These are phyloP conservation scores for Lentinus polychrous DNA, from an alignment of 1,284 basidiomycete species.

Conservation along the genomic window DNA sequence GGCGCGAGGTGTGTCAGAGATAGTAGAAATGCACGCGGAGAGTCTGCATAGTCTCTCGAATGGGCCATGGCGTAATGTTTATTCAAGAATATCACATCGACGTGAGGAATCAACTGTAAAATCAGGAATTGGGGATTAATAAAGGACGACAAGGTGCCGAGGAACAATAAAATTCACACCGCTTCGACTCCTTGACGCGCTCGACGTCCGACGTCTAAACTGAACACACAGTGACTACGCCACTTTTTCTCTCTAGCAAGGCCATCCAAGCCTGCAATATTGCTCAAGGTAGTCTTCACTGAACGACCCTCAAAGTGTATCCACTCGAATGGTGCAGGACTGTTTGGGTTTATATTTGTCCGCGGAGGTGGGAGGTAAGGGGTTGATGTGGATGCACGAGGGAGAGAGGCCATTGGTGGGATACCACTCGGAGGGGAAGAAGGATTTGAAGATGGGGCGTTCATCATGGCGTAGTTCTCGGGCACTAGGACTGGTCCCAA, in stretches of 20 bases:
- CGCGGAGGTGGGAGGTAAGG: slow-evolving; percentile 29
- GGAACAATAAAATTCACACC: slow-evolving; percentile 34
- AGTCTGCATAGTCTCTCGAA: slow-evolving; percentile 48
- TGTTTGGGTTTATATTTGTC: slow-evolving; percentile 32
- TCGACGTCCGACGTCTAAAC: slow-evolving; percentile 64
- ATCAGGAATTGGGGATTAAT: not conserved
- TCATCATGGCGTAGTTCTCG: slow-evolving; percentile 52
- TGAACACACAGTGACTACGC: slow-evolving; percentile 73
- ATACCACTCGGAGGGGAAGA: slow-evolving; percentile 19
- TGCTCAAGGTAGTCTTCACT: slow-evolving; percentile 67
- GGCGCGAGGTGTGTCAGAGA: slow-evolving; percentile 59
- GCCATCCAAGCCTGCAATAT: slow-evolving; percentile 70
- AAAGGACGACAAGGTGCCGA: slow-evolving; percentile 8
- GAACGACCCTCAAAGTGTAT: slow-evolving; percentile 74
- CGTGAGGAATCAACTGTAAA: slow-evolving; percentile 67
- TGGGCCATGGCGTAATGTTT: slow-evolving; percentile 57
- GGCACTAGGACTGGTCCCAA: slow-evolving; percentile 71
- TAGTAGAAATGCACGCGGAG: slow-evolving; percentile 68
- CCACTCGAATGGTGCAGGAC: slow-evolving; percentile 76
- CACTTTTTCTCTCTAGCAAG: slow-evolving; percentile 74
- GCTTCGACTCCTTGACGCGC: slow-evolving; percentile 73
- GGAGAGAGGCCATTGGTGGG: slow-evolving; percentile 13
- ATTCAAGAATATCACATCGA: slow-evolving; percentile 70
- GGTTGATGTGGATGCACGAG: slow-evolving; percentile 31
- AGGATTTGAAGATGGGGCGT: slow-evolving; percentile 9